Percentiles rank a stretch among this genome's conserved stretches.
Evolutionary conservation across 208 protist species (phyloP).

Genomic region (Crithidia brevicula): DNA sequence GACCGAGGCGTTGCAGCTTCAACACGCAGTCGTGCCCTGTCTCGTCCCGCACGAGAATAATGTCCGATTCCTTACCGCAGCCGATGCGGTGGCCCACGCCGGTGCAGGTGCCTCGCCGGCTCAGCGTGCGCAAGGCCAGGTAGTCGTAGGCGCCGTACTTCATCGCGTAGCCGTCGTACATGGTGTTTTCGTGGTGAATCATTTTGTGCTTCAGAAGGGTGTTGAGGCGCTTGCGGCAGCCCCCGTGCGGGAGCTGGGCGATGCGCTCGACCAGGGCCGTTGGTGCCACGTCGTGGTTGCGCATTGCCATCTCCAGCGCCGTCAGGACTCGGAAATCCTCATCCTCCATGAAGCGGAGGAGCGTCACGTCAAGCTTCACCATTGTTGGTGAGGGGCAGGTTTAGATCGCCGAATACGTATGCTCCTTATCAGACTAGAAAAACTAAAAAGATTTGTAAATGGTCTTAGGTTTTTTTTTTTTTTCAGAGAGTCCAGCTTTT

Average conservation of each 20-base stretch:
- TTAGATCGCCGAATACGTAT: too few relatives aligned
- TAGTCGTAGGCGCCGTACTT: conserved; percentile 99
- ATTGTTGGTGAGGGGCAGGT: conserved; percentile 32
- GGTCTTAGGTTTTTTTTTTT: neutral
- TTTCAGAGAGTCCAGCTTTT: too few relatives aligned
- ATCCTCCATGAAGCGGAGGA: conserved; percentile 88
- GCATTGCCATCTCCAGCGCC: conserved; percentile 98
- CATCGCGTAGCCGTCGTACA: conserved; percentile 98
- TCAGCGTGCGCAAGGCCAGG: conserved; percentile 96
- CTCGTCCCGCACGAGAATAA: conserved; percentile 92
- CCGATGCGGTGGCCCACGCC: conserved; percentile 97
- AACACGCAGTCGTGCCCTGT: conserved; percentile 89
- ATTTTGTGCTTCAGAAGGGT: conserved; percentile 95
- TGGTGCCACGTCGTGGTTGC: conserved; percentile 99
- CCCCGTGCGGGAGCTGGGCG: conserved; percentile 94
- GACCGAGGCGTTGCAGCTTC: conserved; percentile 97
- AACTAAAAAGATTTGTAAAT: neutral
- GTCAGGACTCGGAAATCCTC: conserved; percentile 93
- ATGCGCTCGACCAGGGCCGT: conserved; percentile 95
- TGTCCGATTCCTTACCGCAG: conserved; percentile 99
- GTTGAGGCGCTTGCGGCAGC: conserved; percentile 90
- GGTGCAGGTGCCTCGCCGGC: conserved; percentile 89
- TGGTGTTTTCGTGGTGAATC: conserved; percentile 94
- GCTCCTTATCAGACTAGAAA: too few relatives aligned
- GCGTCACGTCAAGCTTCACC: conserved; percentile 90